A percentile compares a stretch with the other conserved stretches of the same genome.
Evolutionary conservation across 352 stramenopile genomes (phyloP).

Genomic region (Phytophthora pluvialis): DNA sequence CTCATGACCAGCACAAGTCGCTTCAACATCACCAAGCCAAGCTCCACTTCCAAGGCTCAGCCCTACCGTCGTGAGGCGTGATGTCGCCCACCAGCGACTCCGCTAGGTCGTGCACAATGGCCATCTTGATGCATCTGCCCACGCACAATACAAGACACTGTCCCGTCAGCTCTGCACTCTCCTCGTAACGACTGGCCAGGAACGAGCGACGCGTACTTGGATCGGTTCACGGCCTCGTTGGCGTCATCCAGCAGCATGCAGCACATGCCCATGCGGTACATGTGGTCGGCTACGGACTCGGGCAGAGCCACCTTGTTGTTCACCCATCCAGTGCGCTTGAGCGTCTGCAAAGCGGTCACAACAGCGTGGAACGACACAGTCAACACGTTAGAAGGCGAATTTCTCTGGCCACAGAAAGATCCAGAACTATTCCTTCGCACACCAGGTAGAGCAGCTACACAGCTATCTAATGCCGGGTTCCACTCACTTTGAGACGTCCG

Average conservation of each 20-base stretch:
- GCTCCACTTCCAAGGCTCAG: background rate
- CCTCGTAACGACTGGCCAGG: constrained; percentile 16
- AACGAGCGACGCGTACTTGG: constrained; percentile 49
- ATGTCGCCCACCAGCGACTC: constrained; percentile 95
- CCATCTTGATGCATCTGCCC: constrained; percentile 89
- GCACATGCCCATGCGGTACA: constrained; percentile 93
- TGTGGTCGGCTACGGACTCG: constrained; percentile 94
- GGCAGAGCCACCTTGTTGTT: constrained; percentile 88
- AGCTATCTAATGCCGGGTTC: background rate
- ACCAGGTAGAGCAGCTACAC: background rate
- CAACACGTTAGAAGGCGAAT: constrained; percentile 2
- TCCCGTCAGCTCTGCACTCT: background rate
- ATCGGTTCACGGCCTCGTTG: constrained; percentile 68
- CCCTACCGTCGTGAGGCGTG: constrained; percentile 86
- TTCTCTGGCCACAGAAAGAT: background rate
- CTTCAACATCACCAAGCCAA: constrained; percentile 4
- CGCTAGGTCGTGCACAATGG: constrained; percentile 93
- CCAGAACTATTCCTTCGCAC: constrained; percentile 1
- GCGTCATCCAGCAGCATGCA: constrained; percentile 88
- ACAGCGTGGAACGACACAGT: constrained; percentile 15
- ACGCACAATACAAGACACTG: constrained; percentile 5
- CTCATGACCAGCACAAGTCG: background rate
- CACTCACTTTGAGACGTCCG: constrained; percentile 73
- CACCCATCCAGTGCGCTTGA: constrained; percentile 95
- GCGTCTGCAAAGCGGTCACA: constrained; percentile 41